phyloP scores from a whole-genome alignment of 345 rosid genomes.

The Anacardium occidentale region DNA sequence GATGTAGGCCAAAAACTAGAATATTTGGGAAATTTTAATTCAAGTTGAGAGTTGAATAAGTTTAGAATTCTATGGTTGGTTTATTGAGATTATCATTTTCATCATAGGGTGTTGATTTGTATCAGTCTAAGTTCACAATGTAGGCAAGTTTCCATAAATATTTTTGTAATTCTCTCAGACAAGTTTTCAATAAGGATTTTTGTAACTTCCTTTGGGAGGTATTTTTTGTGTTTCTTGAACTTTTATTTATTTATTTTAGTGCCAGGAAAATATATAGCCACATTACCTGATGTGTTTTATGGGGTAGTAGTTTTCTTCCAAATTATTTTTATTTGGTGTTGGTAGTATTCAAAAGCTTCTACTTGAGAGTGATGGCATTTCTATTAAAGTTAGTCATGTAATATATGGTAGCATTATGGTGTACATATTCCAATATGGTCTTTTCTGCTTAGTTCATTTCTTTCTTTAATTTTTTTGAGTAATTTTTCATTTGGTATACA shows the following conservation, averaged over 20 bases:
- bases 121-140: too few relatives aligned
- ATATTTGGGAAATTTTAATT: too few relatives aligned
- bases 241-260: too few relatives aligned
- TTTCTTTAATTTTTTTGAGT: slow-evolving; percentile 12
- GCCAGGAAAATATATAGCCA: not conserved
- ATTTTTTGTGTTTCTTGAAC: not conserved
- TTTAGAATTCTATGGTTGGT: too few relatives aligned
- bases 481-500: not conserved
- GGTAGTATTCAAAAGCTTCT: not conserved
- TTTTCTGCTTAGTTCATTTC: not conserved
- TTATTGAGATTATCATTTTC: too few relatives aligned
- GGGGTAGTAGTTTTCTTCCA: not conserved
- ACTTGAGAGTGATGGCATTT: not conserved
- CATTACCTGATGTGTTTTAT: not conserved
- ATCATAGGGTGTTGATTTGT: too few relatives aligned
- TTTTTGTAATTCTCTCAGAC: too few relatives aligned
- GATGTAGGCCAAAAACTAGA: too few relatives aligned
- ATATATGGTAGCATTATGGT: not conserved
- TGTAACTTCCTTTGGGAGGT: not conserved
- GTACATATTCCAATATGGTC: not conserved
- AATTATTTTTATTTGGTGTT: slow-evolving; percentile 10
- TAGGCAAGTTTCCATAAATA: too few relatives aligned
- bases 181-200: too few relatives aligned
- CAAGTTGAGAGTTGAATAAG: too few relatives aligned
- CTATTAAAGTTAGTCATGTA: not conserved